These are phyloP conservation scores for Naganishia sp. DNA, from an alignment of 1,284 basidiomycete species.

Conservation along the genomic window DNA sequence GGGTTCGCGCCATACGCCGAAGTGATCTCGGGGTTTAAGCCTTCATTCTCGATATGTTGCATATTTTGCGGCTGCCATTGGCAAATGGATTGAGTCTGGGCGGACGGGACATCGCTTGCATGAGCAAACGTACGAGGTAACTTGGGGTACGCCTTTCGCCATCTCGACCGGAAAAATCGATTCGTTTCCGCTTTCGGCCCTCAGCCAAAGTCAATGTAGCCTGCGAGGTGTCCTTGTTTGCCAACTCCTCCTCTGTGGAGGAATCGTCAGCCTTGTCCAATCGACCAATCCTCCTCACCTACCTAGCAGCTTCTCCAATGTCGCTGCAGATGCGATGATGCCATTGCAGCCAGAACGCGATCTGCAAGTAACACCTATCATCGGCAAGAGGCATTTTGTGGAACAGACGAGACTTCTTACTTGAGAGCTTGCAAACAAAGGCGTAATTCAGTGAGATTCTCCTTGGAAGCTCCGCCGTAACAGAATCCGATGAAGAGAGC, in stretches of 20 bases:
- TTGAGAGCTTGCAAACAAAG: constrained; percentile 16
- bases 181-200: too few species aligned
- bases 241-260: constrained; percentile 7
- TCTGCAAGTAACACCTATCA: background rate
- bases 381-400: too few species aligned
- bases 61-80: too few species aligned
- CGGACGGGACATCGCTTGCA: too few species aligned
- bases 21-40: too few species aligned
- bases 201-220: too few species aligned
- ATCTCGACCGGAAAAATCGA: too few species aligned
- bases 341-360: constrained; percentile 3
- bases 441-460: constrained; percentile 7
- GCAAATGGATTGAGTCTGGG: too few species aligned
- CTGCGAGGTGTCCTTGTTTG: background rate
- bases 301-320: constrained; percentile 14
- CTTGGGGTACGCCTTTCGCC: too few species aligned
- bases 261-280: background rate
- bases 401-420: background rate
- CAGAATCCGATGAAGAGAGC: constrained; percentile 21
- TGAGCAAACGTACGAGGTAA: too few species aligned
- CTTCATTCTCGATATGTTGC: too few species aligned
- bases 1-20: too few species aligned
- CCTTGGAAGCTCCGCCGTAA: background rate
- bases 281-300: background rate
- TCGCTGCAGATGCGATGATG: constrained; percentile 16